phyloP scores from a whole-genome alignment of 2,329 filamentous ascomycete species.

The Zymoseptoria ardabiliae region DNA sequence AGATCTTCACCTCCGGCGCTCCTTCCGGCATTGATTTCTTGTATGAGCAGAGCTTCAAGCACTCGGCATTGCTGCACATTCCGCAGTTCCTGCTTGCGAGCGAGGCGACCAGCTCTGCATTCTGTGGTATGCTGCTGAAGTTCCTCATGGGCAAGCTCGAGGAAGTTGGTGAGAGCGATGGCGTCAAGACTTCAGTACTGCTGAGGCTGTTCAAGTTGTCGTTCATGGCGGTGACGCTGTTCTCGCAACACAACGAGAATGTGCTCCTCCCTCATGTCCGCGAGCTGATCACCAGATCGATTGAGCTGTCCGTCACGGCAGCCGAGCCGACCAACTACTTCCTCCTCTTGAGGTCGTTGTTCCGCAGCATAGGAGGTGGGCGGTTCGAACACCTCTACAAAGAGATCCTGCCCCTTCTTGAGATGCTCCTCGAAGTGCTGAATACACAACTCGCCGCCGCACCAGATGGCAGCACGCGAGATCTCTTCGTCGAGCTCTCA shows the following conservation, averaged over 20 bases:
- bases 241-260: constrained; percentile 89
- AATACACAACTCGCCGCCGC: constrained; percentile 91
- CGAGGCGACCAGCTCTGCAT: constrained; percentile 93
- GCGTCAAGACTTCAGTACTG: constrained; percentile 86
- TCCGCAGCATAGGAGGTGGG: constrained; percentile 92
- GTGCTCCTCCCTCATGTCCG: constrained; percentile 92
- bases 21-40: constrained; percentile 79
- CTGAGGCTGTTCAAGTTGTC: constrained; percentile 93
- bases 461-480: constrained; percentile 79
- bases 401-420: constrained; percentile 87
- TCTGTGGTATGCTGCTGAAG: constrained; percentile 94
- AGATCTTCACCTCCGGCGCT: constrained; percentile 60
- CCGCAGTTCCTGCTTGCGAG: constrained; percentile 98
- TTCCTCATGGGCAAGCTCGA: constrained; percentile 97
- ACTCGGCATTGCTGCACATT: constrained; percentile 86
- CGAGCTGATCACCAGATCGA: constrained; percentile 94
- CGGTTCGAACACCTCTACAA: constrained; percentile 98
- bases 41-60: constrained; percentile 96
- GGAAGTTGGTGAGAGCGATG: constrained; percentile 85
- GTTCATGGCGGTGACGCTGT: constrained; percentile 98
- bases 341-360: constrained; percentile 80
- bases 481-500: constrained; percentile 94
- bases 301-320: constrained; percentile 88
- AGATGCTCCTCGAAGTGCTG: constrained; percentile 95
- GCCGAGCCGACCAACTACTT: constrained; percentile 99